Evolutionary conservation across 202 grass and related monocot genomes (phyloP), one percentile per base, ranked within the genome.

Genomic region (Setaria italica): DNA sequence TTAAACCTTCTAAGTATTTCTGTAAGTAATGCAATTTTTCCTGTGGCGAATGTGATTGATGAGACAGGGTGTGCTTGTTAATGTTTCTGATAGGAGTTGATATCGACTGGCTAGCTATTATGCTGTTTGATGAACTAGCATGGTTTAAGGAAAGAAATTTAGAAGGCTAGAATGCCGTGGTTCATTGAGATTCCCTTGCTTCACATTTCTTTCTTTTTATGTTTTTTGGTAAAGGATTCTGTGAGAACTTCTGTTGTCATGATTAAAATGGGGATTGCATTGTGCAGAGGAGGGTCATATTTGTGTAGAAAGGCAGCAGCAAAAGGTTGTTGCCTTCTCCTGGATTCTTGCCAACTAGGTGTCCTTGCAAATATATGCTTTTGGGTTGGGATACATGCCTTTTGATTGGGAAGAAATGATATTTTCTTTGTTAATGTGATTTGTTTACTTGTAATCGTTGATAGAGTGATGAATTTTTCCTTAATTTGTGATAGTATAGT

Each of bases 61-160:
- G 77, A 62, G 45, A 77, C 0, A 10, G 1, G 15, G 16, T 10
- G 9, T 29, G 35, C 72, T 76, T 77, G 37, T 82, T 77, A 66
- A 20, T 57, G 29, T 76, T 0, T 0, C 15, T 72, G 17, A 10
- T 81, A 39, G 14, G 34, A 70, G 29, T 34, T 4, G 13, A 33
- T 47, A 47, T 70, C 21, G 46, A 51, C 47, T 63, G 12, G 63
- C 45, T 62, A 51, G 53, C 32, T 57, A 11, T 25, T 50, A 45
- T 72, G n/a, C 20, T 58, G 50, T 81, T 57, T 82, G 5, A 62
- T 45, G 55, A 60, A 85, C 15, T 70, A 76, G 16, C 4, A 45
- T 9, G 9, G 19, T 81, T 70, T 46, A 17, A 65, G 33, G 47
- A 54, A 47, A 50, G 0, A 17, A 45, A 0, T 48, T 37, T 51